These are phyloP conservation scores for Boletus subcaerulescens DNA, from an alignment of 768 basidiomycete species.

Conservation along the genomic window DNA sequence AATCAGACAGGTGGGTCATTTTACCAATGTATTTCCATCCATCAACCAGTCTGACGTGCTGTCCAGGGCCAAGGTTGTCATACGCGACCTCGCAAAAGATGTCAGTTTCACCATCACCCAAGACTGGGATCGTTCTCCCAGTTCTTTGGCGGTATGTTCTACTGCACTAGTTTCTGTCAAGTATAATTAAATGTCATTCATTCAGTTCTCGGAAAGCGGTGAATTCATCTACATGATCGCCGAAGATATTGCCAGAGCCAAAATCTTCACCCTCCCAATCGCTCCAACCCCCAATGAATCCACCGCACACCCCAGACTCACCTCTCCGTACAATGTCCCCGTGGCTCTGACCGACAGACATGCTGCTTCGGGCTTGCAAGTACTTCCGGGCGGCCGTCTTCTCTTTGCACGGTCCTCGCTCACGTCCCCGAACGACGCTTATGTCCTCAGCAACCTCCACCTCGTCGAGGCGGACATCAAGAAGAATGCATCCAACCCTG, in stretches of 20 bases:
- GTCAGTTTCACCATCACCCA: constrained; percentile 73
- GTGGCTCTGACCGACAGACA: constrained; percentile 56
- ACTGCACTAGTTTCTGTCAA: not conserved
- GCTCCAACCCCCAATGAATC: constrained; percentile 58
- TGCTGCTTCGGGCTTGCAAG: constrained; percentile 58
- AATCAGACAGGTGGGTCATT: constrained; percentile 65
- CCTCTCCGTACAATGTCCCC: constrained; percentile 48
- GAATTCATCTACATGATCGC: constrained; percentile 68
- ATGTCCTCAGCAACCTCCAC: constrained; percentile 51
- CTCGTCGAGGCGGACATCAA: constrained; percentile 41
- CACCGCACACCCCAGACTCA: constrained; percentile 45
- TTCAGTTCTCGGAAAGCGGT: constrained; percentile 73
- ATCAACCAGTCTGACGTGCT: not conserved
- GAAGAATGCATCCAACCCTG: constrained; percentile 27
- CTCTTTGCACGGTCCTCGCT: constrained; percentile 74
- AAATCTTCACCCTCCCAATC: constrained; percentile 67
- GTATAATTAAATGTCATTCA: not conserved
- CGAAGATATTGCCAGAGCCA: constrained; percentile 75
- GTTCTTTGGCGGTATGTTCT: constrained; percentile 13
- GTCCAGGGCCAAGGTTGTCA: constrained; percentile 67
- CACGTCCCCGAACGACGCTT: constrained; percentile 78
- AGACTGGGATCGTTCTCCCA: constrained; percentile 81
- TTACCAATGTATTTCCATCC: not conserved
- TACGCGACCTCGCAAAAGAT: constrained; percentile 70
- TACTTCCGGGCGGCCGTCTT: constrained; percentile 57